A percentile compares a stretch with the other conserved stretches of the same genome.
These are phyloP conservation scores for Tulasnella sp. DNA, from an alignment of 768 basidiomycete species.

Conservation along the genomic window DNA sequence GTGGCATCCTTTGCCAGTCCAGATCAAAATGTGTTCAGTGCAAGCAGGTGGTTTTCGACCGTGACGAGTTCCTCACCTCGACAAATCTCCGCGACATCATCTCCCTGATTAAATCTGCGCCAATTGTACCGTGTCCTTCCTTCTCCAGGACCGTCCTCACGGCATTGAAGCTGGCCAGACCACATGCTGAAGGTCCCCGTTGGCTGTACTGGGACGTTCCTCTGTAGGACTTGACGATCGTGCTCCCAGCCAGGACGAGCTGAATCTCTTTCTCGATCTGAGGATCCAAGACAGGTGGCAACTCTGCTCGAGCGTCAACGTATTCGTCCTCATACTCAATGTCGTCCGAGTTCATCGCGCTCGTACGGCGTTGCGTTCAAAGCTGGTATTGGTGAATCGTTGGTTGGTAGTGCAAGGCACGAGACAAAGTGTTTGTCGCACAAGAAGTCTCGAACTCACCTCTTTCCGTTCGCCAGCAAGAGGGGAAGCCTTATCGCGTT, in stretches of 20 bases:
- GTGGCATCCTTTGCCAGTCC: conserved; percentile 48
- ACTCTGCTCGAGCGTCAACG: background rate
- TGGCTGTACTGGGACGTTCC: conserved; percentile 56
- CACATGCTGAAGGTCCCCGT: conserved; percentile 55
- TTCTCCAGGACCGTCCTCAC: conserved; percentile 49
- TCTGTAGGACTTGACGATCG: conserved; percentile 35
- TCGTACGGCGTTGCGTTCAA: background rate
- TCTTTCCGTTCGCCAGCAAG: background rate
- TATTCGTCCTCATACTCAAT: background rate
- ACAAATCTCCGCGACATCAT: conserved; percentile 40
- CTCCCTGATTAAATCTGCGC: conserved; percentile 38
- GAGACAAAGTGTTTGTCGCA: background rate
- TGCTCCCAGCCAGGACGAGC: conserved; percentile 4
- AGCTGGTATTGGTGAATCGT: background rate
- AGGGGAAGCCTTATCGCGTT: background rate
- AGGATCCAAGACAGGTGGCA: background rate
- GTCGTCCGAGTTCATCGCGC: background rate
- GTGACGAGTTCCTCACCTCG: conserved; percentile 40
- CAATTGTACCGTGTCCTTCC: conserved; percentile 38
- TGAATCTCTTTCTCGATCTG: conserved; percentile 10
- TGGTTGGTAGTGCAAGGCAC: background rate
- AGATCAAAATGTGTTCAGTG: background rate
- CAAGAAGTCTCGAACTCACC: background rate
- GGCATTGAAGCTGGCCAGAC: conserved; percentile 64
- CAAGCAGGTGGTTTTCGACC: background rate